A percentile compares a stretch with the other conserved stretches of the same genome.
Conservation (phyloP, 768 basidiomycete genomes). For the Strobilomyces dryophilus region DNA sequence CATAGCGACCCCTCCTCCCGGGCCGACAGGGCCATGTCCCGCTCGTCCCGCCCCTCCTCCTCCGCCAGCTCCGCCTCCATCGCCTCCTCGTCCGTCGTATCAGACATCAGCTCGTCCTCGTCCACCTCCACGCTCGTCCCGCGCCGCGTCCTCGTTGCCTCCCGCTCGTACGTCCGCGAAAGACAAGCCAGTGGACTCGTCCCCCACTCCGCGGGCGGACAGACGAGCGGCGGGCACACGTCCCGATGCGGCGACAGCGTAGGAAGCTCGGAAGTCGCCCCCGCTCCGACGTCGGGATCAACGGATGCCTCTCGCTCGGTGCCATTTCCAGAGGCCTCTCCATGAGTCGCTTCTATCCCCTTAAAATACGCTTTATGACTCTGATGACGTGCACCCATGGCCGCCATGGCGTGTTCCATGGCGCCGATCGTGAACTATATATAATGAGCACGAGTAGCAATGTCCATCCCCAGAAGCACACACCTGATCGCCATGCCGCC, state of each 20-base stretch:
- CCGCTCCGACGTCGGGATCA: conserved; percentile 4
- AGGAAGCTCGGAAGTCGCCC: background rate
- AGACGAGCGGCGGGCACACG: conserved; percentile 35
- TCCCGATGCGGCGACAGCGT: conserved; percentile 25
- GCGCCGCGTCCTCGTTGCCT: conserved; percentile 15
- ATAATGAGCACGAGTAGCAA: conserved; percentile 2
- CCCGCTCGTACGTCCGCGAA: conserved; percentile 22
- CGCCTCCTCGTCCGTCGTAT: conserved; percentile 35
- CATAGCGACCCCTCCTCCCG: conserved; percentile 42
- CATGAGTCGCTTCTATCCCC: conserved; percentile 24
- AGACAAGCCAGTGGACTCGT: conserved; percentile 12
- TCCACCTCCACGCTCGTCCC: conserved; percentile 15
- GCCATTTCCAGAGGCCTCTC: background rate
- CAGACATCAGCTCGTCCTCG: conserved; percentile 26
- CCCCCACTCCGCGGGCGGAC: conserved; percentile 22
- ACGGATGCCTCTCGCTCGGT: conserved; percentile 9
- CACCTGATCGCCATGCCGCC: conserved; percentile 48
- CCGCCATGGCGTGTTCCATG: conserved; percentile 47
- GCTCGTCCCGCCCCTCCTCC: conserved; percentile 39
- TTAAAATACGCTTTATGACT: conserved; percentile 42
- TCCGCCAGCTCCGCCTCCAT: conserved; percentile 38
- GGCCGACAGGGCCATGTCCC: conserved; percentile 31
- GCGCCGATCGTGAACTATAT: conserved; percentile 44
- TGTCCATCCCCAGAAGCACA: background rate
- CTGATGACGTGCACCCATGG: conserved; percentile 38